Conservation (phyloP, 2,329 filamentous ascomycete species). For the Ustulina deusta region DNA sequence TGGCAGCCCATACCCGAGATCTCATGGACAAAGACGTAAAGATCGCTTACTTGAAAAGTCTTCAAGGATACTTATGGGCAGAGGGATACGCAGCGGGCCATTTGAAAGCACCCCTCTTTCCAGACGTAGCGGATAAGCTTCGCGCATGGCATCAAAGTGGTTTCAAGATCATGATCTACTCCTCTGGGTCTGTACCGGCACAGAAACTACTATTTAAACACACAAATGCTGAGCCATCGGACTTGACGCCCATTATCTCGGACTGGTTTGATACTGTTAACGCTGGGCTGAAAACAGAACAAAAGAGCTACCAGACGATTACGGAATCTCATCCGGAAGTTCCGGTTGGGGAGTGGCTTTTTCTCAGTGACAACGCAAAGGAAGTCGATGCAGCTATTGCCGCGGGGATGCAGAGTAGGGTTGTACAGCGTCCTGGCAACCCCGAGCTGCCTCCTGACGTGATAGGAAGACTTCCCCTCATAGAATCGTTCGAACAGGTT, state of each 20-base stretch:
- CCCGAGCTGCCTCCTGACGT: constrained; percentile 67
- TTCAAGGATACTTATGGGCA: constrained; percentile 84
- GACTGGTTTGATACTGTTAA: constrained; percentile 86
- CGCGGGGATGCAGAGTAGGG: constrained; percentile 72
- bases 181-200: constrained; percentile 81
- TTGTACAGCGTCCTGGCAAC: constrained; percentile 78
- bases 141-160: constrained; percentile 67
- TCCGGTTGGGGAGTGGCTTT: constrained; percentile 71
- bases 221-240: constrained; percentile 67
- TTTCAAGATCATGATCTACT: constrained; percentile 79
- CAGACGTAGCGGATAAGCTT: constrained; percentile 76
- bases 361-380: constrained; percentile 82
- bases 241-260: constrained; percentile 69
- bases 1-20: constrained; percentile 76
- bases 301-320: constrained; percentile 75
- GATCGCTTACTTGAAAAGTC: constrained; percentile 79
- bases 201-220: constrained; percentile 84
- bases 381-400: constrained; percentile 73
- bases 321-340: constrained; percentile 61
- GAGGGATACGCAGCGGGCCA: constrained; percentile 77
- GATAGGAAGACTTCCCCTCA: constrained; percentile 48
- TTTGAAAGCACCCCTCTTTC: constrained; percentile 78
- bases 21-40: constrained; percentile 80
- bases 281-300: constrained; percentile 78
- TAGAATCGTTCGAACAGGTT: constrained; percentile 49